Conservation (phyloP, 192 early-diverging fungal genomes). For the Backusella psychrophila region DNA sequence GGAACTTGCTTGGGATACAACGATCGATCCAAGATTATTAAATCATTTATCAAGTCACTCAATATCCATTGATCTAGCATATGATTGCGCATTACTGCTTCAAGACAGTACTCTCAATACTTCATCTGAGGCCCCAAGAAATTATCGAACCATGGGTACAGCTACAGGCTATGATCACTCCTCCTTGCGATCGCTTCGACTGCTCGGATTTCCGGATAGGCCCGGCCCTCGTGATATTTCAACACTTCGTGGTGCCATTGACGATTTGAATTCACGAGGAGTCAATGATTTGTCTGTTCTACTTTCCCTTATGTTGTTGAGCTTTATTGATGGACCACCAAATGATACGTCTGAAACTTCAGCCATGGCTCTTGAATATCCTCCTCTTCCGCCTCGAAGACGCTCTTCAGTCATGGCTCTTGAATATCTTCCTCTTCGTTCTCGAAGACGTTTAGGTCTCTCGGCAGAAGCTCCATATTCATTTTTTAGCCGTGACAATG, state of each 20-base stretch:
- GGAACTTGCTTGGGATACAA: conserved; percentile 4
- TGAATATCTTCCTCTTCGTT: too few relatives aligned
- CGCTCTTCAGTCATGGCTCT: not conserved
- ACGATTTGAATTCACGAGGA: not conserved
- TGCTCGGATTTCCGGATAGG: not conserved
- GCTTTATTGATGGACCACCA: not conserved
- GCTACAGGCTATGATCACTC: not conserved
- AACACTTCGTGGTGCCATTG: not conserved
- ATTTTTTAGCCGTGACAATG: not conserved
- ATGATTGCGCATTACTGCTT: not conserved
- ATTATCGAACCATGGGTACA: not conserved
- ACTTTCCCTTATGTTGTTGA: not conserved
- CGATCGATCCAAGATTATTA: not conserved
- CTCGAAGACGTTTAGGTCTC: not conserved
- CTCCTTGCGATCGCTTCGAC: not conserved
- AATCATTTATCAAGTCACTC: not conserved
- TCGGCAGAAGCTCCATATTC: conserved; percentile 12
- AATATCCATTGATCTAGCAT: not conserved
- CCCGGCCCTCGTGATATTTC: not conserved
- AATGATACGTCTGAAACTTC: not conserved
- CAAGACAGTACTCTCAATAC: not conserved
- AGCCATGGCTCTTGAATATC: not conserved
- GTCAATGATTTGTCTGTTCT: not conserved
- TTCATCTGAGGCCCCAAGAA: too few relatives aligned
- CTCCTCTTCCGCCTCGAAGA: too few relatives aligned